These are phyloP conservation scores for Helotiales sp. DNA, from an alignment of 2,329 filamentous ascomycete genomes.

Conservation along the genomic window DNA sequence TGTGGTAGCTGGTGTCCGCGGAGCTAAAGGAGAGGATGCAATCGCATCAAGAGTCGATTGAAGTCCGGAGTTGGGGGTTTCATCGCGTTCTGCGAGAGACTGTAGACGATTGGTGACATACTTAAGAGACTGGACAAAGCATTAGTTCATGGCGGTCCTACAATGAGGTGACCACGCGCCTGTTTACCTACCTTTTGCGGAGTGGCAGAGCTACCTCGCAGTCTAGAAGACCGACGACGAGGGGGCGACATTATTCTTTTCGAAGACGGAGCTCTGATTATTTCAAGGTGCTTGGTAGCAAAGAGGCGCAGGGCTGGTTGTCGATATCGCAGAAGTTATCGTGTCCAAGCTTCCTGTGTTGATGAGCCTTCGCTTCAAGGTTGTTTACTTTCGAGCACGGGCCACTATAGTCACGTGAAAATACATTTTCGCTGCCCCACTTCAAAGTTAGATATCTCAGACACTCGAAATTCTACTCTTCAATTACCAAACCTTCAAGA, in stretches of 20 bases:
- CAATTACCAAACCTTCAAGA: neutral
- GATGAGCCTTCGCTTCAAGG: no score
- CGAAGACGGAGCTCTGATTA: neutral
- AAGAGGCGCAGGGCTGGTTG: slow-evolving; percentile 5
- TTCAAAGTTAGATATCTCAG: no score
- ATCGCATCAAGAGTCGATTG: slow-evolving; percentile 26
- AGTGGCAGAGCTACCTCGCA: slow-evolving; percentile 32
- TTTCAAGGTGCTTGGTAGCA: neutral
- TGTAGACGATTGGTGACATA: slow-evolving; percentile 26
- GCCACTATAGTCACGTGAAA: no score
- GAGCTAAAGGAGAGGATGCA: slow-evolving; percentile 28
- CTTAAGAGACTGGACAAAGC: slow-evolving; percentile 15
- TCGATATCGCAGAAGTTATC: neutral
- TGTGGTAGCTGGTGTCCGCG: slow-evolving; percentile 60
- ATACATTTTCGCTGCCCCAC: no score
- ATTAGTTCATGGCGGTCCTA: neutral
- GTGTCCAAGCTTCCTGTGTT: neutral
- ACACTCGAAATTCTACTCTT: neutral
- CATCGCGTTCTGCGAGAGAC: slow-evolving; percentile 34
- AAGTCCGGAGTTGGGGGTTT: slow-evolving; percentile 21
- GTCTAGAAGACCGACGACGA: slow-evolving; percentile 35
- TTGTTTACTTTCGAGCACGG: no score
- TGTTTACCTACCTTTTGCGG: slow-evolving; percentile 30
- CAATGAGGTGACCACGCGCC: neutral
- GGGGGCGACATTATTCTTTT: slow-evolving; percentile 27